Evolutionary conservation across 2,329 filamentous ascomycete genomes (phyloP).

Genomic region (Aspergillus amoenus): DNA sequence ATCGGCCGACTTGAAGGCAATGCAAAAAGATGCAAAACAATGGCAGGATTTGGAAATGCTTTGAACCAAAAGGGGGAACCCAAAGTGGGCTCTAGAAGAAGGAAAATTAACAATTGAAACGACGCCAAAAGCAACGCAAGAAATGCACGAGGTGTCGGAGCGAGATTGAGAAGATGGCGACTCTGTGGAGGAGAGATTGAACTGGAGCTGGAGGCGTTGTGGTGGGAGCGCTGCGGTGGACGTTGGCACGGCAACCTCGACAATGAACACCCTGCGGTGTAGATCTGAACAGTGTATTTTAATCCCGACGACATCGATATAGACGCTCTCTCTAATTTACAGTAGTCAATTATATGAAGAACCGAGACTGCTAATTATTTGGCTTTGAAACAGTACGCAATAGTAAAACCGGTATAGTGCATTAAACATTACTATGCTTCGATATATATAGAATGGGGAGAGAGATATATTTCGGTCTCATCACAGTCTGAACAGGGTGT

Average conservation of each 20-base stretch:
- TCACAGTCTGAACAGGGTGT: too few relatives aligned
- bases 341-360: too few relatives aligned
- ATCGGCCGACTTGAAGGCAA: too few relatives aligned
- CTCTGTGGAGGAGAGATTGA: background rate
- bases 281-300: too few relatives aligned
- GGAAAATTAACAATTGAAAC: background rate
- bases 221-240: constrained; percentile 16
- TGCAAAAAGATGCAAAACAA: background rate
- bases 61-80: background rate
- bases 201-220: constrained; percentile 14
- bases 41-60: background rate
- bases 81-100: background rate
- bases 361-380: too few relatives aligned
- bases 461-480: too few relatives aligned
- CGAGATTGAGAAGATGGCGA: background rate
- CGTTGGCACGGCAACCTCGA: constrained; percentile 28
- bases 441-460: too few relatives aligned
- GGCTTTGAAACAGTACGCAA: too few relatives aligned
- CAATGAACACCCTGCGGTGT: background rate
- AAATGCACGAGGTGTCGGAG: background rate
- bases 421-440: too few relatives aligned
- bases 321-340: too few relatives aligned
- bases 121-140: background rate
- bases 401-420: too few relatives aligned
- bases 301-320: too few relatives aligned